These are phyloP conservation scores for Chrysanthemum makinoi DNA, from an alignment of 129 eudicot species.

Conservation along the genomic window DNA sequence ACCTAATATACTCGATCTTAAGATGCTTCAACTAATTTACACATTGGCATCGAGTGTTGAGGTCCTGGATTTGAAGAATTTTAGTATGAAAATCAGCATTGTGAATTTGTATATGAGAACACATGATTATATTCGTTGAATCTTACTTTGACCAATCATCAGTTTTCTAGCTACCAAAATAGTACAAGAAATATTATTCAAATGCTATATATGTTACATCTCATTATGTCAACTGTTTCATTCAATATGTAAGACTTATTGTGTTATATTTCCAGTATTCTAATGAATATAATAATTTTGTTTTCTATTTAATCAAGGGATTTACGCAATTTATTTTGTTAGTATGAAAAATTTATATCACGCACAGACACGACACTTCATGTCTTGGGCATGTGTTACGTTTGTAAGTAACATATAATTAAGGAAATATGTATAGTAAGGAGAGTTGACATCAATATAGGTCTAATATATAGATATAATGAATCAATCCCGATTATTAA, in stretches of 20 bases:
- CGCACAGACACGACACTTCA: no score
- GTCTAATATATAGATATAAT: no score
- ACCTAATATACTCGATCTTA: no score
- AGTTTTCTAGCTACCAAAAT: constrained; percentile 4
- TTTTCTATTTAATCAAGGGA: no score
- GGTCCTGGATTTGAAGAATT: not conserved
- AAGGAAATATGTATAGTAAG: no score
- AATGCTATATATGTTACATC: not conserved
- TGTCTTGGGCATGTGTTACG: no score
- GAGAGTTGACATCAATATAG: no score
- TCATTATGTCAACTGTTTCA: constrained; percentile 14
- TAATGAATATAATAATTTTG: no score
- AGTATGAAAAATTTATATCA: no score
- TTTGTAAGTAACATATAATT: no score
- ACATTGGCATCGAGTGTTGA: not conserved
- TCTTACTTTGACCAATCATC: constrained; percentile 23
- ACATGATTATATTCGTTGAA: constrained; percentile 22
- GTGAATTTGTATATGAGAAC: not conserved
- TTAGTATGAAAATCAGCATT: not conserved
- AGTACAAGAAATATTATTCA: not conserved
- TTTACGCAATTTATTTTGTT: no score
- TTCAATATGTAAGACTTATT: not conserved
- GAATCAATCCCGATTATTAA: no score
- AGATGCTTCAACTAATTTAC: not conserved
- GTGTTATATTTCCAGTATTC: not conserved